phyloP scores from a whole-genome alignment of 306 rosid genomes.

The Quercus agrifolia region DNA sequence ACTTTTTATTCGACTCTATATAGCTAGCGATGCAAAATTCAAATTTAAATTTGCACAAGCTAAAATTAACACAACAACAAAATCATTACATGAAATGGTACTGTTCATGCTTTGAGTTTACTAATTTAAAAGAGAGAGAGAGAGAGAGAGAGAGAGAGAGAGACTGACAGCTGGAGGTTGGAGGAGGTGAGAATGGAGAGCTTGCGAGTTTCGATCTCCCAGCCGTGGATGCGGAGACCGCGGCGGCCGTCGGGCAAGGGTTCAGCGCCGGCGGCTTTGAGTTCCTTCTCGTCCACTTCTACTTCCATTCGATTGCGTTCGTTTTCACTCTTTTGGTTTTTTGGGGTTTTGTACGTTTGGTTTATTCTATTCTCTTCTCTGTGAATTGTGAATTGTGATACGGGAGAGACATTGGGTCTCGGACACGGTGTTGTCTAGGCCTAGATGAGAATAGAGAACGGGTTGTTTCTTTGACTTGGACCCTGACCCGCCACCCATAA shows the following conservation, averaged over 20 bases:
- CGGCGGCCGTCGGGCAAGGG: slow-evolving; percentile 53
- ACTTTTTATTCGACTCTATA: background rate
- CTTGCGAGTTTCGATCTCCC: slow-evolving; percentile 79
- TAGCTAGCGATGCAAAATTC: background rate
- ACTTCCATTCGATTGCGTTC: slow-evolving; percentile 45
- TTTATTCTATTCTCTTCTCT: too few relatives aligned
- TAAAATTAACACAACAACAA: background rate
- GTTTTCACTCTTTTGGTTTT: background rate
- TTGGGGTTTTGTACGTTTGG: too few relatives aligned
- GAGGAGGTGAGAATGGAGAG: slow-evolving; percentile 74
- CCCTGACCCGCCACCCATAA: too few relatives aligned
- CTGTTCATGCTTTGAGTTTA: too few relatives aligned
- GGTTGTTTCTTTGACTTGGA: too few relatives aligned
- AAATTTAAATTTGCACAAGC: background rate
- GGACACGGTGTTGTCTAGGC: too few relatives aligned
- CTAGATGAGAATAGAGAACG: too few relatives aligned
- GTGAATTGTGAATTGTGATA: too few relatives aligned
- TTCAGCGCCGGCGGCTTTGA: slow-evolving; percentile 88
- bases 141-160: background rate
- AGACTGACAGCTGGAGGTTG: slow-evolving; percentile 41
- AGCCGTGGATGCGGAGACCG: slow-evolving; percentile 76
- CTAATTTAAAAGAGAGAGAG: too few relatives aligned
- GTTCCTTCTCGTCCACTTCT: slow-evolving; percentile 59
- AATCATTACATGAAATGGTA: background rate
- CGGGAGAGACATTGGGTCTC: too few relatives aligned